phyloP scores from a whole-genome alignment of 768 basidiomycete species.

The Tulasnella sp. region DNA sequence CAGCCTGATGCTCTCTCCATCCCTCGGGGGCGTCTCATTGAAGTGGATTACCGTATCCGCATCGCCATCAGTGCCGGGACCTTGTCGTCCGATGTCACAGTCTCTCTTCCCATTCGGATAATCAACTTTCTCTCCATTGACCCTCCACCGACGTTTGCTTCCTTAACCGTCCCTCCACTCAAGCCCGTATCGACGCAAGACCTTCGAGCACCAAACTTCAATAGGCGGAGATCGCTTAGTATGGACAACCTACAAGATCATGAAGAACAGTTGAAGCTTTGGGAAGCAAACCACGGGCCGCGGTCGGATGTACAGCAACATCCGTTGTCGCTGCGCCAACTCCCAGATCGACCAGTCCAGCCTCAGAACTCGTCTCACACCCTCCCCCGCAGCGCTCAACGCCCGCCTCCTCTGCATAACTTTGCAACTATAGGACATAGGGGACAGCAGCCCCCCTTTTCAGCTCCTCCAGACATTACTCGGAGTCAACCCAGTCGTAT shows the following conservation, averaged over 20 bases:
- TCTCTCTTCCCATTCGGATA: constrained; percentile 60
- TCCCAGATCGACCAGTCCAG: too few relatives aligned
- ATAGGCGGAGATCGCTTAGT: constrained; percentile 1
- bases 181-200: neutral
- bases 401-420: neutral
- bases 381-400: neutral
- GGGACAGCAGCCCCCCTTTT: too few relatives aligned
- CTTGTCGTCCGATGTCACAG: constrained; percentile 49
- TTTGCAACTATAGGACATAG: too few relatives aligned
- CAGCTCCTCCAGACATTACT: too few relatives aligned
- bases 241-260: constrained; percentile 1
- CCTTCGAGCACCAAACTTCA: neutral
- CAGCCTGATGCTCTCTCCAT: constrained; percentile 63
- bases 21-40: constrained; percentile 52
- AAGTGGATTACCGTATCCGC: constrained; percentile 61
- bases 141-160: constrained; percentile 41
- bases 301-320: neutral
- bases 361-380: neutral
- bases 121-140: constrained; percentile 81
- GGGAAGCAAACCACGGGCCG: neutral
- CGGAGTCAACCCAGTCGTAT: too few relatives aligned
- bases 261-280: constrained; percentile 1
- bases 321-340: too few relatives aligned
- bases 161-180: neutral
- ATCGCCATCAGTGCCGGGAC: constrained; percentile 50